These are phyloP conservation scores for Papiliotrema fonsecae DNA, from an alignment of 1,284 basidiomycete species.

Conservation along the genomic window DNA sequence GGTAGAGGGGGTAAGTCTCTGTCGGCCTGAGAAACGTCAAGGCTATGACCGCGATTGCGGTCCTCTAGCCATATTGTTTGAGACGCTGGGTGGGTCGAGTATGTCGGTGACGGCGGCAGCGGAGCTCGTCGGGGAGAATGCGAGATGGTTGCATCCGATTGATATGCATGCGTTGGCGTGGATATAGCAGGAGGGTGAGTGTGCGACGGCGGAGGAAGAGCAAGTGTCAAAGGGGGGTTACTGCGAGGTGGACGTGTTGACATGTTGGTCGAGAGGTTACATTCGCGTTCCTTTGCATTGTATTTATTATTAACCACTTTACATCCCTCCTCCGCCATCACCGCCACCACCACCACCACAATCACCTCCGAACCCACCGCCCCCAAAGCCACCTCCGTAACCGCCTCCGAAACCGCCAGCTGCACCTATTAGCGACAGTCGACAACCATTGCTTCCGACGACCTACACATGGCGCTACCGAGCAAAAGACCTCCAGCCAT, in stretches of 20 bases:
- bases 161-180: background rate
- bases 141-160: background rate
- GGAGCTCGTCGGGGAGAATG: constrained; percentile 22
- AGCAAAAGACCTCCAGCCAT: constrained; percentile 31
- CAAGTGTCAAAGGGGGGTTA: background rate
- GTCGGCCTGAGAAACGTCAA: constrained; percentile 7
- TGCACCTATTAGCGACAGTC: constrained; percentile 2
- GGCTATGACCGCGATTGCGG: constrained; percentile 1
- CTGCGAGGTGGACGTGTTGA: no score
- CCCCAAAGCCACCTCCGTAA: constrained; percentile 16
- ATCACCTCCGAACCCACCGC: constrained; percentile 15
- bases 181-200: background rate
- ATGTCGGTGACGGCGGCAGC: constrained; percentile 27
- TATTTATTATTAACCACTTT: no score
- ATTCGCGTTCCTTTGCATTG: no score
- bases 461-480: constrained; percentile 20
- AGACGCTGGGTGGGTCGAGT: constrained; percentile 16
- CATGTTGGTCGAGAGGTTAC: no score
- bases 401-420: constrained; percentile 11
- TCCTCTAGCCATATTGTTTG: constrained; percentile 9
- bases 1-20: constrained; percentile 20
- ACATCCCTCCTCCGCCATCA: constrained; percentile 4
- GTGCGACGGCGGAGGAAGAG: background rate
- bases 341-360: constrained; percentile 10
- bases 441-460: background rate